Percentiles rank a stretch among this genome's conserved stretches.
These are phyloP conservation scores for Brassica rapa DNA, from an alignment of 345 rosid genomes.

Conservation along the genomic window DNA sequence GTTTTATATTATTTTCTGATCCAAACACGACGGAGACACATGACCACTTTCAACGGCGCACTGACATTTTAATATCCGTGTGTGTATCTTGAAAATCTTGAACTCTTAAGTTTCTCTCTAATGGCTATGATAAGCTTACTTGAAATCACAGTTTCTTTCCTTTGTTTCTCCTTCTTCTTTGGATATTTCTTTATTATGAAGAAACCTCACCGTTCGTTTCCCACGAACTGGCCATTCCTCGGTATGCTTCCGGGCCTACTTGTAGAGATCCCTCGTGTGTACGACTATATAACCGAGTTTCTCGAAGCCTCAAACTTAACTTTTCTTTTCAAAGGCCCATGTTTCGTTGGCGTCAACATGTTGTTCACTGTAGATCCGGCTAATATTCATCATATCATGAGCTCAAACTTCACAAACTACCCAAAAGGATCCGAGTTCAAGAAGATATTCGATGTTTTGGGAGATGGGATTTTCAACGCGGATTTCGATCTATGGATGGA, in stretches of 20 bases:
- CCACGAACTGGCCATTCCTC: not conserved
- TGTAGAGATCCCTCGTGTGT: not conserved
- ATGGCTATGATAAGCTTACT: conserved; percentile 32
- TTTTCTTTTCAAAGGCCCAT: not conserved
- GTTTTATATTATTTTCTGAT: not conserved
- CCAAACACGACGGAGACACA: not conserved
- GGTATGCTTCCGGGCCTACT: not conserved
- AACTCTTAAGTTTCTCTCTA: conserved; percentile 8
- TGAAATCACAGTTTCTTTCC: conserved; percentile 23
- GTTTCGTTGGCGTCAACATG: not conserved
- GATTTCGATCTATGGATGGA: not conserved
- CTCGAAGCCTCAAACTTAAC: not conserved
- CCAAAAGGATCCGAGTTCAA: not conserved
- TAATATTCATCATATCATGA: not conserved
- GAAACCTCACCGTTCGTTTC: not conserved
- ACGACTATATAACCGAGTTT: not conserved
- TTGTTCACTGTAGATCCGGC: not conserved
- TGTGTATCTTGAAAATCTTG: not conserved
- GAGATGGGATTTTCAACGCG: not conserved
- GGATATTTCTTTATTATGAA: not conserved
- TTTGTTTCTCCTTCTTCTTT: conserved; percentile 9
- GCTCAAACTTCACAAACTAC: not conserved
- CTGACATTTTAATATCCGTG: not conserved
- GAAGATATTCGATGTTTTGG: not conserved
- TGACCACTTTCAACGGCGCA: conserved; percentile 9